phyloP scores from a whole-genome alignment of 805 yeast species.

The Monosporozyma siamensis region DNA sequence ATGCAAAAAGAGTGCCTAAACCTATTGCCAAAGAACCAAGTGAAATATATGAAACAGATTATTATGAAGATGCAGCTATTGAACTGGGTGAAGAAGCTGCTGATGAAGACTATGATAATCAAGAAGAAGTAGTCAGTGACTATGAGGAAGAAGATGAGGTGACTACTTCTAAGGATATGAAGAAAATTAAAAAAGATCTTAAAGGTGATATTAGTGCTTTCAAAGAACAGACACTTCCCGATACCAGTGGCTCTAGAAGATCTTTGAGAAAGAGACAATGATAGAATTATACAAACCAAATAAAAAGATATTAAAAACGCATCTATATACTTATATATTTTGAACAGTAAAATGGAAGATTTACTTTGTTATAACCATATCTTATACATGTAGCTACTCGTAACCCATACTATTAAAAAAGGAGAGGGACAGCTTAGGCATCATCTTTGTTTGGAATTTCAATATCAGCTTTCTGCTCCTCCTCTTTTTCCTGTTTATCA shows the following conservation, averaged over 20 bases:
- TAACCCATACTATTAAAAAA: no score
- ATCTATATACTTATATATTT: neutral
- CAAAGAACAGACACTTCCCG: neutral
- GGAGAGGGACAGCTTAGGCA: no score
- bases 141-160: slow-evolving; percentile 3
- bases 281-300: neutral
- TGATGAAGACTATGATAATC: slow-evolving; percentile 1
- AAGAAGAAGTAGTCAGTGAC: neutral
- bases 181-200: slow-evolving; percentile 1
- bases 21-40: slow-evolving; percentile 3
- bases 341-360: no score
- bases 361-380: no score
- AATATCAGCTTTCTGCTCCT: neutral
- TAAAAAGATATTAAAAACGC: neutral
- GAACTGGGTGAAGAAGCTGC: neutral
- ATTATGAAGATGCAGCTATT: slow-evolving; percentile 1
- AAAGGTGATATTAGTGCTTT: neutral
- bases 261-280: neutral
- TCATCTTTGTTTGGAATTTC: neutral
- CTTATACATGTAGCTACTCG: no score
- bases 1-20: neutral
- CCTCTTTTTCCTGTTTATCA: slow-evolving; percentile 2
- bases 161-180: neutral
- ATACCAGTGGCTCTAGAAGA: neutral
- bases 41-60: slow-evolving; percentile 5